Evolutionary conservation across 1,139 yeast genomes (phyloP), one percentile per base, ranked within the genome.

Genomic region (Nakaseomyces sp.): DNA sequence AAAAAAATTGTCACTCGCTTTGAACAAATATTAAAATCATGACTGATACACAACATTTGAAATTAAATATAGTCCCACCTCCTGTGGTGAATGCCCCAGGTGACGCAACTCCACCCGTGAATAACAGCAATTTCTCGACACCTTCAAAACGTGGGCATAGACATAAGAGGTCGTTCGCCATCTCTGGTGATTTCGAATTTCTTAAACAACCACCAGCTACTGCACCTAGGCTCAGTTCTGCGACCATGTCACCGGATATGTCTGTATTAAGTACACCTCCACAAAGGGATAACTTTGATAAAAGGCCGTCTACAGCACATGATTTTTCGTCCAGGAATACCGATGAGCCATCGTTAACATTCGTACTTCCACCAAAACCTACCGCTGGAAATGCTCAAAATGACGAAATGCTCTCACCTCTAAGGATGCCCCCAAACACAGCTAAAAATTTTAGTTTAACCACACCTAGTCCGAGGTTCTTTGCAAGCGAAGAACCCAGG

Each of bases 151-250:
- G 76, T 50, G 72, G 75, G 2, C 87, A 81, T 58, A 70, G 80
- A 39, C 88, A 81, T 53, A 72, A 79, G 55, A 65, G 88, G 42
- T 80, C 87, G 0, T 82, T 83, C 19, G 87, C 87, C 0, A 78
- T 81, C 13, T 78, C 84, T 5, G 87, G 87, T 0, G 87, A 81
- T 56, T 80, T 81, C 56, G 88, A 80, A 53, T 57, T 57, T 37
- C 38, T 55, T 19, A 51, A 49, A 37, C 50, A 46, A 24, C 52
- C 51, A 5, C 43, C 44, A 3, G 38, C 38, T 5, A 35, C 38
- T 5, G 38, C 38, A n/a, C 38, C 38, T 5, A 35, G 28, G 29
- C 51, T 25, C 20, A 29, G n/a, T 13, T 10, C 25, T 6, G 9
- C 24, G 7, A 28, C 35, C 4, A 20, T 35, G 38, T 20, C 38